Percentiles rank a stretch among this genome's conserved stretches.
phyloP scores from a whole-genome alignment of 805 yeast genomes.

The Danielia oregonensis region DNA sequence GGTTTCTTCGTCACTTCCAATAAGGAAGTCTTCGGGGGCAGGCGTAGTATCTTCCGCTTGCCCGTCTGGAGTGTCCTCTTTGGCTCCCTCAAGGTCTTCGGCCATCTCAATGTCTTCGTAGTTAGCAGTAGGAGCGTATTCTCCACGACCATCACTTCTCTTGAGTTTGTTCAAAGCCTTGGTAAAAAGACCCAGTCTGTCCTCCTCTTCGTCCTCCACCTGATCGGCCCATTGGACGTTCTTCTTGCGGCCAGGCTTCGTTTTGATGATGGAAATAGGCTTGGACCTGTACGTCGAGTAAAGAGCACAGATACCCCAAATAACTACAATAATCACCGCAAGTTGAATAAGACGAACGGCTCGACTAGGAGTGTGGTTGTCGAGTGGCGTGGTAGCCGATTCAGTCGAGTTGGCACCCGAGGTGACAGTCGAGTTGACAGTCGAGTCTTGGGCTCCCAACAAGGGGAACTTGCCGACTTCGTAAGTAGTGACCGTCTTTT shows the following conservation, averaged over 20 bases:
- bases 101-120: constrained; percentile 36
- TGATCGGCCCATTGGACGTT: constrained; percentile 49
- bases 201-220: constrained; percentile 29
- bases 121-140: constrained; percentile 22
- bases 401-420: neutral
- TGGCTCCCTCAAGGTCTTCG: too few species aligned
- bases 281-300: constrained; percentile 34
- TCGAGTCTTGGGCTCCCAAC: neutral
- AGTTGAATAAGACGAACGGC: constrained; percentile 39
- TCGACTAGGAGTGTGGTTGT: constrained; percentile 11
- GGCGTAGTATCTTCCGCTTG: constrained; percentile 15
- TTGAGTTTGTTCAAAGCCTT: constrained; percentile 32
- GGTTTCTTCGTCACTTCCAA: constrained; percentile 47
- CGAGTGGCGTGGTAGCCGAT: neutral
- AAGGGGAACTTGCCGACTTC: neutral
- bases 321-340: constrained; percentile 31
- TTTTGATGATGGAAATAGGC: constrained; percentile 41
- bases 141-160: constrained; percentile 23
- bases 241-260: constrained; percentile 34
- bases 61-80: too few species aligned
- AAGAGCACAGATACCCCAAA: constrained; percentile 40
- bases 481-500: constrained; percentile 10
- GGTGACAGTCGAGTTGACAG: neutral
- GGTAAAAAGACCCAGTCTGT: constrained; percentile 26
- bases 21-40: constrained; percentile 39